A percentile compares a stretch with the other conserved stretches of the same genome.
Evolutionary conservation across 345 rosid genomes (phyloP).

Genomic region (Arabis alpina): DNA sequence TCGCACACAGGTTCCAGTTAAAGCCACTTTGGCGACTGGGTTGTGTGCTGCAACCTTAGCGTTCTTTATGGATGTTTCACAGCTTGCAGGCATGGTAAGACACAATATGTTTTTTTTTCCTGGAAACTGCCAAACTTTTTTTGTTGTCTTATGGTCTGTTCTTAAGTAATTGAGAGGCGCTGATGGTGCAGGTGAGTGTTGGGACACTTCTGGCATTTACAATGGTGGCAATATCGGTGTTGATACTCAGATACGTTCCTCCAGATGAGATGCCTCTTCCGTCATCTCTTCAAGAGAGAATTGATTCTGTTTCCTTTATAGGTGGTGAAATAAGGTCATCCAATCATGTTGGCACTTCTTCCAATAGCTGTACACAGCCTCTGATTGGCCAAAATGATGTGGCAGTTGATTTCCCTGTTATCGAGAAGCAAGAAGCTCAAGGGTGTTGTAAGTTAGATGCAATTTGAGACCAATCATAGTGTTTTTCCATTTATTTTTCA

Average conservation of each 20-base stretch:
- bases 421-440: constrained; percentile 57
- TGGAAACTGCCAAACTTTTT: neutral
- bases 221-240: constrained; percentile 90
- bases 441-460: constrained; percentile 53
- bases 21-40: constrained; percentile 78
- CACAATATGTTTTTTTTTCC: neutral
- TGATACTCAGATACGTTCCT: constrained; percentile 92
- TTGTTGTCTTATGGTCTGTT: neutral
- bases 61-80: constrained; percentile 80
- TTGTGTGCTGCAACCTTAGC: constrained; percentile 69
- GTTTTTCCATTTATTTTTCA: no score
- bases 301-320: constrained; percentile 60
- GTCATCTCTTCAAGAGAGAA: constrained; percentile 73
- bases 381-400: constrained; percentile 47
- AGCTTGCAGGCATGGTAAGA: constrained; percentile 91
- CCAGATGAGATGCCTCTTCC: constrained; percentile 90
- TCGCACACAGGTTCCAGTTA: constrained; percentile 76
- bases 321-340: constrained; percentile 35
- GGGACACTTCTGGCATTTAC: constrained; percentile 99
- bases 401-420: constrained; percentile 9
- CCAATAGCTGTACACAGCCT: constrained; percentile 48
- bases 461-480: no score
- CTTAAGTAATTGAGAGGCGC: constrained; percentile 21
- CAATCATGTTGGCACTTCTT: constrained; percentile 42
- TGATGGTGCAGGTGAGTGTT: constrained; percentile 81